phyloP scores from a whole-genome alignment of 2,329 filamentous ascomycete species.

The Beauveria medogensis region DNA sequence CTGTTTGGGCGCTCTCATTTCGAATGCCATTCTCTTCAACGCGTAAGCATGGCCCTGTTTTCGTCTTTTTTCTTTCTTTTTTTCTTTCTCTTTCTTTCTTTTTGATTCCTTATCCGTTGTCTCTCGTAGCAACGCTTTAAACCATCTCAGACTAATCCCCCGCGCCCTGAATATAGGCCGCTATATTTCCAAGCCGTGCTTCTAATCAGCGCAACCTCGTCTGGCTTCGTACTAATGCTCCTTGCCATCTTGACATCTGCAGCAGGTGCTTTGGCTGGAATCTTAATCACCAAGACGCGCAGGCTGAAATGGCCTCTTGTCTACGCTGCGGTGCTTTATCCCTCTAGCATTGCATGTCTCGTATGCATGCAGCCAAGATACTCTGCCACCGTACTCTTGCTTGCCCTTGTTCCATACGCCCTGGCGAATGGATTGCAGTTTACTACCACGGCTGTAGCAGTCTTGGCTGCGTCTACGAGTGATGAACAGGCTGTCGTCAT shows the following conservation, averaged over 20 bases:
- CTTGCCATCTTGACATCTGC: slow-evolving; percentile 49
- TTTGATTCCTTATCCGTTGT: too few species aligned
- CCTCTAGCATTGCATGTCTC: slow-evolving; percentile 44
- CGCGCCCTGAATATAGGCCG: slow-evolving; percentile 36
- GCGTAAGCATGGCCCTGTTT: slow-evolving; percentile 29
- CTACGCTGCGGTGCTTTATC: slow-evolving; percentile 37
- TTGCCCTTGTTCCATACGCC: slow-evolving; percentile 48
- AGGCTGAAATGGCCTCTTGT: slow-evolving; percentile 52
- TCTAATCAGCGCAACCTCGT: slow-evolving; percentile 58
- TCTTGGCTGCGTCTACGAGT: slow-evolving; percentile 51
- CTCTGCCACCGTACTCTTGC: slow-evolving; percentile 42
- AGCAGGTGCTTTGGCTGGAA: slow-evolving; percentile 49
- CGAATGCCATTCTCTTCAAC: slow-evolving; percentile 53
- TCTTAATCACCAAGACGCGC: slow-evolving; percentile 52
- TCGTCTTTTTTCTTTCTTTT: background rate
- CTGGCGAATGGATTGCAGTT: slow-evolving; percentile 58
- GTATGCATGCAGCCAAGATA: slow-evolving; percentile 40
- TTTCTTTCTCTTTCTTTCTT: background rate
- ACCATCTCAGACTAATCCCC: background rate
- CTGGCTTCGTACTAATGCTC: slow-evolving; percentile 61
- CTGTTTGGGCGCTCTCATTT: slow-evolving; percentile 40
- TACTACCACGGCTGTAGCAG: slow-evolving; percentile 53
- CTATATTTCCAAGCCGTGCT: slow-evolving; percentile 72
- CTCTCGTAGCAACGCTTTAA: background rate
- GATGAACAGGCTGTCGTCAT: slow-evolving; percentile 61